Evolutionary conservation across 805 yeast species (phyloP), one percentile per base, ranked within the genome.

Genomic region (Citeromyces nyonsensis): DNA sequence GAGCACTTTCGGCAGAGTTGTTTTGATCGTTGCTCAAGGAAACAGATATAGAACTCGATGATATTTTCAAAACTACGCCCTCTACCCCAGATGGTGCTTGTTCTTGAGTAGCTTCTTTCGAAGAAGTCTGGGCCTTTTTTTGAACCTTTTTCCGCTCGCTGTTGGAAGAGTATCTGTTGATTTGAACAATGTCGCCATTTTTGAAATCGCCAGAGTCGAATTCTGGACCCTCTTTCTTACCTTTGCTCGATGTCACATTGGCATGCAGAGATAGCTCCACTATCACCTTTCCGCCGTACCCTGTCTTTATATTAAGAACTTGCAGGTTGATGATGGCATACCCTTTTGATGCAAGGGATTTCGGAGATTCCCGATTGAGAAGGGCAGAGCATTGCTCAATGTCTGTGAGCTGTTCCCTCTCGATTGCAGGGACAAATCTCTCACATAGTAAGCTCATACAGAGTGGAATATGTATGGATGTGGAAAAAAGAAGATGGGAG

Each of bases 171-270:
- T 65, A 59, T 34, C 54, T 57, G 14, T 74, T 73, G 9, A 82
- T 37, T 40, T 61, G 66, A 3, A 84, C 86, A 28, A 82, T 73
- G 52, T 84, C 95, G 10, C 95, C 95, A 4, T 67, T 65, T 40
- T 73, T 63, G 18, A 83, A 48, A 15, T 69, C 69, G 1, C 81
- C 78, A 11, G 54, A 40, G 10, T 56, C 61, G 5, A 69, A 46
- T 10, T 22, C 22, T 7, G 33, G 28, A 4, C n/a, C 25, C 7
- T 26, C 28, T 11, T 27, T 12, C 5, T 27, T 22, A 10, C 27
- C 13, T 18, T 32, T 15, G 10, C 10, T 12, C 24, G 25, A 13
- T 42, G 34, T 4, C 35, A 32, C 56, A 15, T 45, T 49, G 42
- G 48, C 43, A 39, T 80, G 88, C 20, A 60, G 54, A 11, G 44